Conservation (phyloP, 192 early-diverging fungal species). For the Hyaloraphidium curvatum region DNA sequence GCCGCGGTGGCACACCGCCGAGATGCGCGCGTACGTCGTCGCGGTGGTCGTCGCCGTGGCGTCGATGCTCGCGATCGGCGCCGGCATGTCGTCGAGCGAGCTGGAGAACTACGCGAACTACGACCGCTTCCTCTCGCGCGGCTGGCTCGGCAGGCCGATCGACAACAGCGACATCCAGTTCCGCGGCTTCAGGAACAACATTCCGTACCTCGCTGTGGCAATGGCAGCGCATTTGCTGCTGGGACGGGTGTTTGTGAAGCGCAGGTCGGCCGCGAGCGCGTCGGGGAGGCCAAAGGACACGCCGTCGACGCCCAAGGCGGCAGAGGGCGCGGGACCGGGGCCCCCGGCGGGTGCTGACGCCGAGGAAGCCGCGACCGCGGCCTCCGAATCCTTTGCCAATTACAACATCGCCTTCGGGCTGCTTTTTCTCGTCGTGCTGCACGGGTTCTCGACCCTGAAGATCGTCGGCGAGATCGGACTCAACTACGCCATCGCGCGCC, state of each 20-base stretch:
- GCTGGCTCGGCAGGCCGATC: conserved; percentile 27
- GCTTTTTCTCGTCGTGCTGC: conserved; percentile 38
- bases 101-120: conserved; percentile 23
- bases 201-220: conserved; percentile 28
- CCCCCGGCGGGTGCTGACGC: no score
- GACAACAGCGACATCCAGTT: conserved; percentile 62
- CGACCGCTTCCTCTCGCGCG: conserved; percentile 21
- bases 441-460: conserved; percentile 60
- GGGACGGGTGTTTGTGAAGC: no score
- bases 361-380: no score
- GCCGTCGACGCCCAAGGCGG: not conserved
- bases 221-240: conserved; percentile 24
- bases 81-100: conserved; percentile 15
- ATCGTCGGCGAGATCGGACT: conserved; percentile 36
- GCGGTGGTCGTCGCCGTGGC: conserved; percentile 31
- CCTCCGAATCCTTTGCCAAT: no score
- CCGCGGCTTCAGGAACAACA: conserved; percentile 40
- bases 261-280: no score
- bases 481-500: conserved; percentile 46
- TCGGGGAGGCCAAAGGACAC: no score
- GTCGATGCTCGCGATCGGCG: no score
- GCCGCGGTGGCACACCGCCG: conserved; percentile 9
- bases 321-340: not conserved
- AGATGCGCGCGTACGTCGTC: conserved; percentile 61
- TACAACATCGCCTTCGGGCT: conserved; percentile 32